A percentile compares a stretch with the other conserved stretches of the same genome.
Conservation (phyloP, 805 yeast species). For the Zygoascus ofunaensis region DNA sequence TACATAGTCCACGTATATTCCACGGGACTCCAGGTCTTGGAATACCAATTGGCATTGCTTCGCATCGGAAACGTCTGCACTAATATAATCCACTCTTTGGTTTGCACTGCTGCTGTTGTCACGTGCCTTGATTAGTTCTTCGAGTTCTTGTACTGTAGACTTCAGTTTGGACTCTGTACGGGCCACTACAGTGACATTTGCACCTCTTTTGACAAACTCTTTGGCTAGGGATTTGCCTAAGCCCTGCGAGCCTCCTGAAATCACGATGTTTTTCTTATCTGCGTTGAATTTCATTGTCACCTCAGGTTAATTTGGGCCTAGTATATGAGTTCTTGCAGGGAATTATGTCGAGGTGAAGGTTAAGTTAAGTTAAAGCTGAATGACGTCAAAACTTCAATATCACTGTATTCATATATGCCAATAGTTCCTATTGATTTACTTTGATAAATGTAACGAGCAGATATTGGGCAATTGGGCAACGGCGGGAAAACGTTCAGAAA, state of each 20-base stretch:
- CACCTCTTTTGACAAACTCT: slow-evolving; percentile 43
- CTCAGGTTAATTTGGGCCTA: background rate
- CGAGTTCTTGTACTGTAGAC: slow-evolving; percentile 40
- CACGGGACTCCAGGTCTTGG: slow-evolving; percentile 24
- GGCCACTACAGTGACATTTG: slow-evolving; percentile 67
- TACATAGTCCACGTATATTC: slow-evolving; percentile 53
- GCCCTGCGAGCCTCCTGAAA: slow-evolving; percentile 96
- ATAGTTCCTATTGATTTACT: too few relatives aligned
- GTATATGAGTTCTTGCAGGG: background rate
- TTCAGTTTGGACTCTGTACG: slow-evolving; percentile 56
- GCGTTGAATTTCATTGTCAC: slow-evolving; percentile 7
- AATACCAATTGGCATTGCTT: slow-evolving; percentile 40
- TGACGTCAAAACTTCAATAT: background rate
- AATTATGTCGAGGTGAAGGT: background rate
- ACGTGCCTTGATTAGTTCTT: slow-evolving; percentile 20
- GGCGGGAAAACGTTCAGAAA: too few relatives aligned
- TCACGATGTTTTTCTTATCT: slow-evolving; percentile 41
- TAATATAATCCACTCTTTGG: slow-evolving; percentile 36
- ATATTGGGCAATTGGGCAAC: too few relatives aligned
- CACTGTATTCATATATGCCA: too few relatives aligned
- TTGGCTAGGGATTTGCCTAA: slow-evolving; percentile 73
- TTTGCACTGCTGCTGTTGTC: too few relatives aligned
- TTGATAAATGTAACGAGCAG: too few relatives aligned
- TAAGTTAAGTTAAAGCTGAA: background rate
- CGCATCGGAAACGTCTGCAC: slow-evolving; percentile 60